A percentile compares a stretch with the other conserved stretches of the same genome.
These are phyloP conservation scores for Nitzschia sp. DNA, from an alignment of 108 stramenopile species.

Conservation along the genomic window DNA sequence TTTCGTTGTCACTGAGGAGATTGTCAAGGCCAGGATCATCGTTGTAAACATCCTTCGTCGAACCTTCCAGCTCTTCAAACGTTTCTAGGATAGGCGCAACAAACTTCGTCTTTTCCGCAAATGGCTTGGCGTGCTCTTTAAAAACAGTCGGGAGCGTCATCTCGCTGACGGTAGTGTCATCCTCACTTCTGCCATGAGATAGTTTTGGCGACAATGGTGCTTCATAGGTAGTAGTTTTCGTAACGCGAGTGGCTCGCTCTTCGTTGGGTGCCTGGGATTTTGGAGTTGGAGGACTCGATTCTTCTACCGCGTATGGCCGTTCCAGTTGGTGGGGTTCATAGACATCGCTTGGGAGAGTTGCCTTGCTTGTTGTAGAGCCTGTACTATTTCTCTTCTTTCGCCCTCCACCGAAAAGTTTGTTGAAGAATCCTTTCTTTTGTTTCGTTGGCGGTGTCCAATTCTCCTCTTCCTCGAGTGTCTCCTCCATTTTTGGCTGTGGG, in stretches of 20 bases:
- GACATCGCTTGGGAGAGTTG: not conserved
- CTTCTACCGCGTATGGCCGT: too few relatives aligned
- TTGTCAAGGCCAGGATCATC: too few relatives aligned
- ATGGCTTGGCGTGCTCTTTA: not conserved
- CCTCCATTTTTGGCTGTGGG: not conserved
- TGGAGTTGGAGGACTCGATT: too few relatives aligned
- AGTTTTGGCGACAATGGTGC: not conserved
- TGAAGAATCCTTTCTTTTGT: conserved; percentile 31
- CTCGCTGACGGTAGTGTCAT: conserved; percentile 23
- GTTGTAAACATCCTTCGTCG: too few relatives aligned
- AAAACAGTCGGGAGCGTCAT: conserved; percentile 15
- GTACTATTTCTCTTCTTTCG: conserved; percentile 19
- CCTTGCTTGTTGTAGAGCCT: not conserved
- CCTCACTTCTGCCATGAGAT: not conserved
- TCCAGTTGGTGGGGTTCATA: not conserved
- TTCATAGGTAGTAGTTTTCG: not conserved
- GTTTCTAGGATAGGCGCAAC: not conserved
- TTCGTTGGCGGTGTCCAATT: conserved; percentile 24
- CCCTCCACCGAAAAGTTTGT: conserved; percentile 23
- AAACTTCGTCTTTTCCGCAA: not conserved
- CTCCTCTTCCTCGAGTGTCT: too few relatives aligned
- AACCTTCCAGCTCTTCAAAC: too few relatives aligned
- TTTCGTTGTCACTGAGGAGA: too few relatives aligned
- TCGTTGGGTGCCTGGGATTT: not conserved
- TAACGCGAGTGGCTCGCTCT: not conserved